Percentiles rank a stretch among this genome's conserved stretches.
Conservation (phyloP, 768 basidiomycete genomes). For the Kondoa malvinella region DNA sequence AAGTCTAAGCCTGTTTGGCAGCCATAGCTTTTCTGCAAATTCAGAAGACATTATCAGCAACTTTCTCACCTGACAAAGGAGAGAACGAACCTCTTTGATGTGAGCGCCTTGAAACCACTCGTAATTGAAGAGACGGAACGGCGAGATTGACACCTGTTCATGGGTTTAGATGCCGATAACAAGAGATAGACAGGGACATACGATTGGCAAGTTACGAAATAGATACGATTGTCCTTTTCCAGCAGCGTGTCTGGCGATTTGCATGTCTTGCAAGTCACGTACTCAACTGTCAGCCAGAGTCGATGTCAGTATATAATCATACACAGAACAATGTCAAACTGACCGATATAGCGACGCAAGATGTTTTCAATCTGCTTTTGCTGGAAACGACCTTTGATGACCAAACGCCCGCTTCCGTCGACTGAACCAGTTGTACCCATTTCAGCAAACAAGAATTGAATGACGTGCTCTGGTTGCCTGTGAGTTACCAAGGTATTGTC, state of each 20-base stretch:
- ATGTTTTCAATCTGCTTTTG: constrained; percentile 98
- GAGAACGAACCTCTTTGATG: background rate
- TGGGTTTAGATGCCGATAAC: too few relatives aligned
- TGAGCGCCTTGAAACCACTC: constrained; percentile 1
- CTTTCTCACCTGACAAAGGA: background rate
- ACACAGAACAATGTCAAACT: background rate
- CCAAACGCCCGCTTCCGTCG: constrained; percentile 73
- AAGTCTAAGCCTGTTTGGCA: background rate
- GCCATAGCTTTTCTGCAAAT: background rate
- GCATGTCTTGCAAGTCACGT: constrained; percentile 98
- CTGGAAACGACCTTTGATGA: constrained; percentile 95
- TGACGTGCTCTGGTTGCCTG: constrained; percentile 91
- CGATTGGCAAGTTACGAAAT: constrained; percentile 61
- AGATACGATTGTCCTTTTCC: constrained; percentile 94
- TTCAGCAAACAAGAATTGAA: constrained; percentile 90
- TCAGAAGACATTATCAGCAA: background rate
- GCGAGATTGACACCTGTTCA: constrained; percentile 7
- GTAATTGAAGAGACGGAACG: background rate
- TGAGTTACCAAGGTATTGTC: constrained; percentile 37
- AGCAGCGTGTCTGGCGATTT: constrained; percentile 95
- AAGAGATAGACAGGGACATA: constrained; percentile 28
- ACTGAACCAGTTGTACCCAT: constrained; percentile 95
- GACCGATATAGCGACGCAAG: constrained; percentile 77
- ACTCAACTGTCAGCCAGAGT: constrained; percentile 50
- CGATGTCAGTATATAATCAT: background rate